Base-by-base conservation (phyloP, 2,329 filamentous ascomycete species). In the Sarocladium brachiariae region DNA sequence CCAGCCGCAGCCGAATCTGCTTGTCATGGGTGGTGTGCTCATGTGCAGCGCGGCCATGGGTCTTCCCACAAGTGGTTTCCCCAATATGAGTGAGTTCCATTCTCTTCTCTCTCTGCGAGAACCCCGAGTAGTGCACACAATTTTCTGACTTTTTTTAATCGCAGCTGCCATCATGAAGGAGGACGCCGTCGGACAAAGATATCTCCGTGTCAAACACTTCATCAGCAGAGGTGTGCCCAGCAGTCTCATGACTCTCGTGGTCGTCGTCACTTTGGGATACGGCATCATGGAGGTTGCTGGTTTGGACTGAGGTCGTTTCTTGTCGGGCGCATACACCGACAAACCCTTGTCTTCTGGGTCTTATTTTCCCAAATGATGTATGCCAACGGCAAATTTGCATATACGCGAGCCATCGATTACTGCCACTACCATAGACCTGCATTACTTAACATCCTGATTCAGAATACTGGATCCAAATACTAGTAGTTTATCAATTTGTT, bases 41-140 rank as follows among this genome's bases (percentile, higher is more conserved):
- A 99, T 99, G 90, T 96, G 93, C 64, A 92, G 86, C 57, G 91
- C 91, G n/a, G 93, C 68, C 2, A 99, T 99, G 93, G 93, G 85
- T 11, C 69, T 99, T 68, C 93, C 93, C 2, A 99, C 93, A 0
- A 92, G 86, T 64, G 95, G 93, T 8, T 99, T 99, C 72, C 93
- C 93, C 2, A 99, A 99, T 60, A 99, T 99, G 93, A 99, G 91
- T 96, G 81, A 77, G 90, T 87, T 47, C 25, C 9, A 23, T 16
- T 8, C 3, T 4, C 4, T 24, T 39, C 16, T 37, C 19, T 13
- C 34, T n/a, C 24, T 41, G 9, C 30, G 27, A 41, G 9, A 11
- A 24, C 18, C 16, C 33, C 25, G 23, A 5, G 34, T 37, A 43
- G 3, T 7, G 8, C 34, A 5, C 34, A 37, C 10, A 16, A 4